Conservation (phyloP, 352 stramenopile genomes). For the Pythium dissotocum region DNA sequence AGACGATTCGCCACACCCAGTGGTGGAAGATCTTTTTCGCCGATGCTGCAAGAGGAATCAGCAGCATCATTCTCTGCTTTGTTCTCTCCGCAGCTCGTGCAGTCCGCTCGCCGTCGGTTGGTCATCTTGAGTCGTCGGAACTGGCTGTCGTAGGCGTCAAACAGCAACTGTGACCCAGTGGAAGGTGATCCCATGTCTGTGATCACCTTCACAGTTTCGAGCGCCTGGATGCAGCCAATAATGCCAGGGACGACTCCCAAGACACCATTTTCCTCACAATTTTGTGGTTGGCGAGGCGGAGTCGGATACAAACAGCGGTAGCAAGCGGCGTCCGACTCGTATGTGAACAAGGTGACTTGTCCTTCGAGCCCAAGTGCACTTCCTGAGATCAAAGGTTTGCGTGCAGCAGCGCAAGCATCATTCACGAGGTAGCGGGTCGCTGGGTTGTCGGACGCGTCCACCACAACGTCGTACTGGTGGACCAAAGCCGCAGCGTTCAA, state of each 20-base stretch:
- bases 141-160: constrained; percentile 75
- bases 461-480: constrained; percentile 85
- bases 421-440: constrained; percentile 96
- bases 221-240: constrained; percentile 93
- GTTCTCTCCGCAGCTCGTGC: constrained; percentile 28
- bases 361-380: constrained; percentile 96
- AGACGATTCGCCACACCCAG: constrained; percentile 32
- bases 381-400: constrained; percentile 92
- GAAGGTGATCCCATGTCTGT: constrained; percentile 58
- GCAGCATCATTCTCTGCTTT: not conserved
- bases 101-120: constrained; percentile 39
- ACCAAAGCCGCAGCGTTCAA: constrained; percentile 86
- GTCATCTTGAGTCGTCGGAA: constrained; percentile 69
- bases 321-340: constrained; percentile 66
- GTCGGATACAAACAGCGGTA: constrained; percentile 98
- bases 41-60: not conserved
- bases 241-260: constrained; percentile 94
- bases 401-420: constrained; percentile 88
- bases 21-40: not conserved
- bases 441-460: constrained; percentile 97
- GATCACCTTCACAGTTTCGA: constrained; percentile 93
- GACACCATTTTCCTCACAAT: constrained; percentile 96
- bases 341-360: constrained; percentile 96
- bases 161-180: constrained; percentile 67
- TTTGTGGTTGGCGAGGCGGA: constrained; percentile 65